Evolutionary conservation across 495 filamentous ascomycete species (phyloP), one percentile per base, ranked within the genome.

Genomic region (Mycothermus thermophilus): DNA sequence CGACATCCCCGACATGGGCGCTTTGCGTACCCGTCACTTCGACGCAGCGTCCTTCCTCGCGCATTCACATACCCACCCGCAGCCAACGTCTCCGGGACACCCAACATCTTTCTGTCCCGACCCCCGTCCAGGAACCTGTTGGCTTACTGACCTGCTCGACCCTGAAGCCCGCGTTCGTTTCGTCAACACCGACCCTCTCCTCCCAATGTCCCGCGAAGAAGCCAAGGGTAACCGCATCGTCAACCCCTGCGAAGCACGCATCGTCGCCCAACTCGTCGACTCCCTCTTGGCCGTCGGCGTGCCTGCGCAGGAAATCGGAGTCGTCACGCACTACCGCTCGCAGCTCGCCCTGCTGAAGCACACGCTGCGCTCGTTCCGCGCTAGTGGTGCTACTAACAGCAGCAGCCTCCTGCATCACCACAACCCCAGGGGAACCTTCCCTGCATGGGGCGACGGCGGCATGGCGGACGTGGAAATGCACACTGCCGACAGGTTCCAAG

Each of bases 271-370:
- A 50, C 72, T 95, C 18, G 84, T 94, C 21, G 72, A 83, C 43
- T 61, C 74, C 0, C 71, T 97, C 2, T 66, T 94, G 30, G 64
- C 70, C 0, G 68, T 70, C 6, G 90, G 90, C 19, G 69, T 94
- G 11, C 64, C 79, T 0, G 71, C 80, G 0, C 62, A 60, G 5
- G 77, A 85, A 27, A 88, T 97, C 31, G 90, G 90, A n/a, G 77
- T 96, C 44, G 93, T 97, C 52, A 93, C 90, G n/a, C 83, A 94
- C 54, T 97, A 97, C 61, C 82, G 88, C 42, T 87, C 82, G 20
- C 90, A 97, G 53, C 78, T 97, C 0, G 55, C 65, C 0, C 48
- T 67, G 11, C 54, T 72, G 0, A 64, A 63, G 24, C 58, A 71
- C 21, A 43, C 53, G 4, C 54, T 71, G 1, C 52, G 59, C 26